Evolutionary conservation across 768 basidiomycete genomes (phyloP), one percentile per base, ranked within the genome.

Genomic region (Mycena crocata): DNA sequence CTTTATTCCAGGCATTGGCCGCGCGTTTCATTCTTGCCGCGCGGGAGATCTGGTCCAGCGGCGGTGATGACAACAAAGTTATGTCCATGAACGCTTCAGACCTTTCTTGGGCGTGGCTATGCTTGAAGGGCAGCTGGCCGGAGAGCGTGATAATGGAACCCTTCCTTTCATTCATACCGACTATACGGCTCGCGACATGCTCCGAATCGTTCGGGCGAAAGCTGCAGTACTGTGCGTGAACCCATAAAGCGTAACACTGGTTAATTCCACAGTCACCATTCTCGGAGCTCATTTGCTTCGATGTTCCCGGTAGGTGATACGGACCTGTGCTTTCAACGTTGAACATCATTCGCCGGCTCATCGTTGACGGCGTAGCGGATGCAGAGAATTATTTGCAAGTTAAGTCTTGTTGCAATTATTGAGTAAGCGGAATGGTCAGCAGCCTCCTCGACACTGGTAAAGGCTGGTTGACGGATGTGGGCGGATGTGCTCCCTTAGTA

Each of bases 401-500:
- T 24, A 1, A 64, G n/a, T n/a, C n/a, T n/a, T 40, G 14, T 4
- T 14, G 24, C 13, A 23, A 34, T 9, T 1, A 30, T 23, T 35
- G 12, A 24, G 19, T 15, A 57, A 10, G 31, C 0, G 37, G 55
- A n/a, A 66, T 54, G 64, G 28, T 28, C 21, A 44, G 37, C 52
- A 51, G 35, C 39, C 44, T 68, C 1, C 0, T 42, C 2, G 81
- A 84, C 57, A 79, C 82, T 2, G 76, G 80, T 23, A 80, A 82
- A 64, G 72, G 72, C 0, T 67, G 82, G 64, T 70, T 78, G 26
- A 60, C 61, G 8, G 84, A 84, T 64, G 81, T 78, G 54, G 69
- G 73, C 5, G 74, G 73, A 23, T 84, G 83, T 57, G 74, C 75
- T 37, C n/a, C n/a, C n/a, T n/a, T n/a, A n/a, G n/a, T n/a, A n/a